Evolutionary conservation across 169 alveolate species (phyloP).

Genomic region (Eimeria nieschulzi): DNA sequence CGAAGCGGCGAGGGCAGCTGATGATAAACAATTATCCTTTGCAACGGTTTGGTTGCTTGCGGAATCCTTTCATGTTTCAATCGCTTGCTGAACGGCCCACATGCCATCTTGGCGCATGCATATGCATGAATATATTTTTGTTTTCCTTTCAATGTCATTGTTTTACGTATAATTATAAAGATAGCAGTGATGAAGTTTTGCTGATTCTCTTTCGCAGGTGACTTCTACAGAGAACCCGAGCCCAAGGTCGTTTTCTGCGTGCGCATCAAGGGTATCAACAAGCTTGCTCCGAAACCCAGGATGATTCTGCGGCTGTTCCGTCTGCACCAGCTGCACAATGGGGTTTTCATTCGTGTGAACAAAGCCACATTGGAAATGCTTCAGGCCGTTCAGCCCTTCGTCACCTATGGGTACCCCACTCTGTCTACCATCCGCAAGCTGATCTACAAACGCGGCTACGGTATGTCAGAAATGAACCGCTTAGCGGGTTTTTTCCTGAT

Average conservation of each 20-base stretch:
- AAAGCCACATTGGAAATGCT: constrained; percentile 98
- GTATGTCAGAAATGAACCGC: constrained; percentile 79
- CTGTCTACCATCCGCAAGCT: constrained; percentile 94
- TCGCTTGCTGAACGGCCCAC: constrained; percentile 51
- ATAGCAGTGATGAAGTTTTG: neutral
- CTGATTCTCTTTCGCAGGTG: constrained; percentile 71
- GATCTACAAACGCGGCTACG: constrained; percentile 98
- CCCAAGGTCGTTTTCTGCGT: constrained; percentile 79
- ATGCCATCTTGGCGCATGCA: neutral
- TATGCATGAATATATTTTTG: neutral
- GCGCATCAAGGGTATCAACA: constrained; percentile 93
- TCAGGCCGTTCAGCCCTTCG: constrained; percentile 96
- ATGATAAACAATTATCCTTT: neutral
- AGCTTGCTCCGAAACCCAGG: constrained; percentile 97
- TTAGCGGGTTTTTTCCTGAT: neutral
- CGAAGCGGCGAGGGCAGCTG: neutral
- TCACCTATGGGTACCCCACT: constrained; percentile 98
- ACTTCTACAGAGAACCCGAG: constrained; percentile 82
- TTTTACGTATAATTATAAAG: neutral
- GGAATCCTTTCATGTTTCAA: constrained; percentile 23
- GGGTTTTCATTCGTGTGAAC: constrained; percentile 93
- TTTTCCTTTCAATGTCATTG: neutral
- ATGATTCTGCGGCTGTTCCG: constrained; percentile 96
- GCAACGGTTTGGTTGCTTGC: neutral
- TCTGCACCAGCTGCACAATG: constrained; percentile 98